Base-by-base conservation (phyloP, 192 early-diverging fungal genomes). In the Coemansia sp. region DNA sequence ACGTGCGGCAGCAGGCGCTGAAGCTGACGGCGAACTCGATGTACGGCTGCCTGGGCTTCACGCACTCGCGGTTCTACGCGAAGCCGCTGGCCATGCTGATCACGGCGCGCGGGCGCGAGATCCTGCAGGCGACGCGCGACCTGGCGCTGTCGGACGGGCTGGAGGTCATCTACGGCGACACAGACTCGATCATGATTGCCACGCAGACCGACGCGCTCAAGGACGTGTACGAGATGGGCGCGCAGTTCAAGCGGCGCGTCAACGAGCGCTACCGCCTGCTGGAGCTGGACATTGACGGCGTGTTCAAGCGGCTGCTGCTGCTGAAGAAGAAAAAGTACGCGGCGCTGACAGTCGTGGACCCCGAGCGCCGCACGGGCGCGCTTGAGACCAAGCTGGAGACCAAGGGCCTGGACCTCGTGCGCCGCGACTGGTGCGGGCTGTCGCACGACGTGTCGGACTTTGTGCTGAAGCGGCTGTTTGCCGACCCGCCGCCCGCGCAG, bases 271-370 rank as follows among this genome's bases (percentile, higher is more conserved):
- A 99, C 81, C 84, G 84, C n/a, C 67, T 98, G 44, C 75, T 99
- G 11, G 97, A 99, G 72, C 91, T 99, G 28, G 97, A 96, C 47
- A 94, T 98, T 56, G 97, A 99, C 75, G 95, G 93, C 1, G 84
- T 92, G 56, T 98, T 89, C 68, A 80, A 89, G 66, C 86, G 90
- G 22, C 85, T 99, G 83, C 73, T 99, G 32, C 66, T 99, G 45
- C 75, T 99, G 18, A 94, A 93, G 57, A 99, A 99, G 77, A 99
- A 99, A 64, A 99, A 98, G 67, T 99, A 99, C 79, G 97, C 97
- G 0, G 94, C 93, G 0, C 66, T 97, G 10, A 58, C 81, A 35
- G 77, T 93, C 0, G 53, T 74, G 21, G 32, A 24, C n/a, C 79
- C 83, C 1, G 82, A 88, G 45, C 16, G 21, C 1, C 19, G 11